Evolutionary conservation across 441 rosid genomes (phyloP).

Genomic region (Bruguiera hainesii): DNA sequence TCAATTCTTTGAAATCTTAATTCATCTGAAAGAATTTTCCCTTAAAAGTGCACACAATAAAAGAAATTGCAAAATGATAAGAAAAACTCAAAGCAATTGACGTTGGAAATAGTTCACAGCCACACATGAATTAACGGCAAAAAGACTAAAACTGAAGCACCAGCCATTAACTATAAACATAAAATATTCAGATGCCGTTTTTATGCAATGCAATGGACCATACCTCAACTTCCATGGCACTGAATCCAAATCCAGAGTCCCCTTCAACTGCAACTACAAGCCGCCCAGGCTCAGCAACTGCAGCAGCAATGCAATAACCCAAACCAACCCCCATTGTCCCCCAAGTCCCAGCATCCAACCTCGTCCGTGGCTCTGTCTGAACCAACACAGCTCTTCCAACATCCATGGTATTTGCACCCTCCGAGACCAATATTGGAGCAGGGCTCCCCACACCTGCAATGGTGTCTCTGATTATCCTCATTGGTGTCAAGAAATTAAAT

Average conservation of each 20-base stretch:
- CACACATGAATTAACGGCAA: not conserved
- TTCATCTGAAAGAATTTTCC: too few relatives aligned
- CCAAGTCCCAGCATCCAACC: slow-evolving; percentile 99
- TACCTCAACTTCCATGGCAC: slow-evolving; percentile 99
- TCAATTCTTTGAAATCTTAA: not conserved
- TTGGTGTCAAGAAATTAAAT: slow-evolving; percentile 80
- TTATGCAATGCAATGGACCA: slow-evolving; percentile 5
- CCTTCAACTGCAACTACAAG: slow-evolving; percentile 96
- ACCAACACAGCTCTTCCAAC: slow-evolving; percentile 88
- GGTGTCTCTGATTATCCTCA: slow-evolving; percentile 91
- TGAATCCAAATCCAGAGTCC: slow-evolving; percentile 96
- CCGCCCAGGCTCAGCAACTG: slow-evolving; percentile 74
- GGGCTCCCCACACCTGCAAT: slow-evolving; percentile 66
- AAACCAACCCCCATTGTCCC: slow-evolving; percentile 99
- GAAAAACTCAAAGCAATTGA: not conserved
- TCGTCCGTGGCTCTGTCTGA: slow-evolving; percentile 90
- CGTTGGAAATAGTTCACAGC: not conserved
- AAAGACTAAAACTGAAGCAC: not conserved
- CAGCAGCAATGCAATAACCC: slow-evolving; percentile 97
- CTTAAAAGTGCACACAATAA: not conserved
- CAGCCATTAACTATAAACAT: not conserved
- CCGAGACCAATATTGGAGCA: slow-evolving; percentile 79
- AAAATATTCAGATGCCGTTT: not conserved
- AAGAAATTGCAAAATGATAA: not conserved
- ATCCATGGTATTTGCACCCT: slow-evolving; percentile 98